Percentiles rank a stretch among this genome's conserved stretches.
phyloP scores from a whole-genome alignment of 2,329 filamentous ascomycete species.

The Tolypocladium inflatum region DNA sequence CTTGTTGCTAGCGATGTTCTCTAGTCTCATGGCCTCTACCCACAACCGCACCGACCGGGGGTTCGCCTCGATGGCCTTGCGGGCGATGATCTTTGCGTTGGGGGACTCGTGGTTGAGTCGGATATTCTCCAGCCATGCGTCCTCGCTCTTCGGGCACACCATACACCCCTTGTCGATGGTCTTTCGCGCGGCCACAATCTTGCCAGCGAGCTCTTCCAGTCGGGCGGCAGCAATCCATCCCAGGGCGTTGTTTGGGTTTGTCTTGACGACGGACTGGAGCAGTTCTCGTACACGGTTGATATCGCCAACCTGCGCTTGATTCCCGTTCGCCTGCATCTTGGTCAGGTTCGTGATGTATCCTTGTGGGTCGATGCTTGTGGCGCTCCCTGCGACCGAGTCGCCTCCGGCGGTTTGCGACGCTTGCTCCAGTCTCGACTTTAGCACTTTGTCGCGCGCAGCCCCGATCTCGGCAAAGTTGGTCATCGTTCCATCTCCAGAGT shows the following conservation, averaged over 20 bases:
- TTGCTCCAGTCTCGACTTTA: constrained; percentile 88
- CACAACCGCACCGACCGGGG: constrained; percentile 80
- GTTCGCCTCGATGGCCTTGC: constrained; percentile 86
- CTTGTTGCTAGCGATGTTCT: constrained; percentile 72
- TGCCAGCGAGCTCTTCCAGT: constrained; percentile 86
- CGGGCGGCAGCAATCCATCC: constrained; percentile 94
- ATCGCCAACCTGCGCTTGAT: constrained; percentile 81
- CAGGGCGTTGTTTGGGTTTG: constrained; percentile 87
- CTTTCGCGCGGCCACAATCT: constrained; percentile 79
- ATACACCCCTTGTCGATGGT: constrained; percentile 83
- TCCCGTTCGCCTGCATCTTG: constrained; percentile 69
- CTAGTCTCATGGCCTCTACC: constrained; percentile 92
- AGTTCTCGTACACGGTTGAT: constrained; percentile 88
- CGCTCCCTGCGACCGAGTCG: constrained; percentile 62
- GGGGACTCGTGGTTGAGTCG: constrained; percentile 74
- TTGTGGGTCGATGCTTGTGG: constrained; percentile 88
- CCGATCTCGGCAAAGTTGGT: constrained; percentile 98
- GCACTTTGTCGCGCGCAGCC: constrained; percentile 88
- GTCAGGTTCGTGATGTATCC: constrained; percentile 91
- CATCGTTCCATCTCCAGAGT: constrained; percentile 73
- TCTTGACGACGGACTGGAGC: constrained; percentile 94
- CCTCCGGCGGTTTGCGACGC: constrained; percentile 62
- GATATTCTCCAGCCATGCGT: constrained; percentile 94
- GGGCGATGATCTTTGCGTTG: constrained; percentile 93
- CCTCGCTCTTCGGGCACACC: constrained; percentile 86